A percentile compares a stretch with the other conserved stretches of the same genome.
These are phyloP conservation scores for Chaetomium cochliodes DNA, from an alignment of 495 filamentous ascomycete genomes.

Conservation along the genomic window DNA sequence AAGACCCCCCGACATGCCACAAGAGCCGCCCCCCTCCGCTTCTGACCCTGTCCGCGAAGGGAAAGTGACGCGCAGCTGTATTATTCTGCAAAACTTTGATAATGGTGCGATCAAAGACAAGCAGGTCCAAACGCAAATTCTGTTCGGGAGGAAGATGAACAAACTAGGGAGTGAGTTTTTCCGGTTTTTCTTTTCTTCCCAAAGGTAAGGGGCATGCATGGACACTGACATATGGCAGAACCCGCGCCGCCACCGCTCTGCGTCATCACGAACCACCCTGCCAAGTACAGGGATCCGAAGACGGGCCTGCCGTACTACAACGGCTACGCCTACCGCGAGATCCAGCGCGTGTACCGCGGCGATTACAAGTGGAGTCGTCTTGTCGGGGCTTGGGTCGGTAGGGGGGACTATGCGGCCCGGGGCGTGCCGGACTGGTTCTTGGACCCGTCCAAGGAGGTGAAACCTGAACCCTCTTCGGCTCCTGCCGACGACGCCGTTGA, in stretches of 20 bases:
- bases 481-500: constrained; percentile 14
- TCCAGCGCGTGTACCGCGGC: constrained; percentile 61
- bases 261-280: constrained; percentile 75
- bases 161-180: constrained; percentile 54
- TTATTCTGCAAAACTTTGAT: constrained; percentile 59
- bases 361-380: constrained; percentile 74
- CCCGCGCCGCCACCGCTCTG: constrained; percentile 56
- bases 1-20: constrained; percentile 27
- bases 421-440: constrained; percentile 71
- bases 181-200: background rate
- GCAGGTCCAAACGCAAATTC: constrained; percentile 53
- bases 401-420: constrained; percentile 55
- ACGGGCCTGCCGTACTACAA: constrained; percentile 76
- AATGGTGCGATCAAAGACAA: constrained; percentile 54
- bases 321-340: constrained; percentile 69
- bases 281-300: constrained; percentile 71
- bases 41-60: constrained; percentile 32
- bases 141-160: constrained; percentile 54
- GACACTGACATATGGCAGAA: constrained; percentile 37
- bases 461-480: constrained; percentile 9
- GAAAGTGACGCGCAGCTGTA: constrained; percentile 49
- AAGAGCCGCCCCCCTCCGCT: constrained; percentile 19
- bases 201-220: background rate
- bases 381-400: constrained; percentile 72
- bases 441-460: constrained; percentile 37